Evolutionary conservation across 345 rosid species (phyloP).

Genomic region (Pugionium dolabratum): DNA sequence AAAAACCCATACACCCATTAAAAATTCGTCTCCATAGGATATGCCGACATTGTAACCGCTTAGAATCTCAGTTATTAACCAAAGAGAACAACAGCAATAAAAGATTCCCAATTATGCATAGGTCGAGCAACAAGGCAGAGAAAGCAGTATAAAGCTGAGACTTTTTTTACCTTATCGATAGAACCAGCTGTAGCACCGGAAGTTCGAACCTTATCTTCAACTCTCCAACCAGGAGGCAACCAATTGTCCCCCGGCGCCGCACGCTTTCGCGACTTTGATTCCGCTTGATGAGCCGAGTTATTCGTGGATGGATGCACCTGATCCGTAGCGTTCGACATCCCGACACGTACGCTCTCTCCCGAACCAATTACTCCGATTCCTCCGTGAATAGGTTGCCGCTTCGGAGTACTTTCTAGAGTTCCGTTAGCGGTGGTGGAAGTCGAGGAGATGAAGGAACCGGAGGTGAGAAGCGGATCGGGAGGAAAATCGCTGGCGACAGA

Average conservation of each 20-base stretch:
- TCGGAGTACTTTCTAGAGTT: slow-evolving; percentile 21
- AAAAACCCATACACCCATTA: no score
- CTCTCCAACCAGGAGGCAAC: slow-evolving; percentile 75
- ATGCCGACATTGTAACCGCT: background rate
- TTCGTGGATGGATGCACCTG: slow-evolving; percentile 10
- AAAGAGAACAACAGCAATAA: slow-evolving; percentile 3
- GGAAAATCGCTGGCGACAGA: slow-evolving; percentile 33
- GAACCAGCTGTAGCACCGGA: slow-evolving; percentile 79
- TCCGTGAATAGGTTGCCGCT: slow-evolving; percentile 7
- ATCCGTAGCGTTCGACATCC: slow-evolving; percentile 31
- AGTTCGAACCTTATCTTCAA: slow-evolving; percentile 69
- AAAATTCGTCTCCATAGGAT: no score
- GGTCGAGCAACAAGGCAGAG: background rate
- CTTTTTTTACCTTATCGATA: slow-evolving; percentile 58
- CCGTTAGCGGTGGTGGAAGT: slow-evolving; percentile 25
- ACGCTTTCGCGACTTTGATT: slow-evolving; percentile 37
- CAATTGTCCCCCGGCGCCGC: slow-evolving; percentile 40
- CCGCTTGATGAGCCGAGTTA: slow-evolving; percentile 8
- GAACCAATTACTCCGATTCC: slow-evolving; percentile 7
- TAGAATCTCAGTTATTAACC: background rate
- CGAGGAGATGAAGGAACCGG: slow-evolving; percentile 49
- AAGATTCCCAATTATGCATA: slow-evolving; percentile 1
- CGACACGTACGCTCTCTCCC: background rate
- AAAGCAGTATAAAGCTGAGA: slow-evolving; percentile 13
- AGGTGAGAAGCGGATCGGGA: slow-evolving; percentile 49